Conservation (phyloP, 805 yeast species). For the Candida rishiriensis region DNA sequence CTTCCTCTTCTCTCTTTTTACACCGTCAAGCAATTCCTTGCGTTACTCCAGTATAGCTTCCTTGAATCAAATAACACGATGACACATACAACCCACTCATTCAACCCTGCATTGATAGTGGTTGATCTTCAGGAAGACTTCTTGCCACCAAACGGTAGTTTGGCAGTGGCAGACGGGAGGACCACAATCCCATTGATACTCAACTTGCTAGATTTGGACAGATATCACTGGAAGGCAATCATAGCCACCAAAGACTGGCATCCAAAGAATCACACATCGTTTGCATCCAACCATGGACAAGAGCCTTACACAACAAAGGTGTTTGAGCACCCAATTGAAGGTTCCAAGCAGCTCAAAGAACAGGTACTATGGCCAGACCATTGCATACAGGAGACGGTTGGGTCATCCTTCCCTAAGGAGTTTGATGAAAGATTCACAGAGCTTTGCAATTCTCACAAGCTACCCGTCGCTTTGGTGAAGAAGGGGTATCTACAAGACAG, state of each 20-base stretch:
- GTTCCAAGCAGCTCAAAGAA: slow-evolving; percentile 25
- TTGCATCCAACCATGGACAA: slow-evolving; percentile 62
- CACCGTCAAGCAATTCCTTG: too few relatives aligned
- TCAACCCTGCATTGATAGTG: slow-evolving; percentile 56
- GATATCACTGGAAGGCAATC: slow-evolving; percentile 55
- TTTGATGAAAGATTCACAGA: slow-evolving; percentile 34
- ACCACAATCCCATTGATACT: slow-evolving; percentile 49
- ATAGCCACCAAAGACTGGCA: slow-evolving; percentile 89
- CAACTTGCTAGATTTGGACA: slow-evolving; percentile 36
- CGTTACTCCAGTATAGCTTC: too few relatives aligned
- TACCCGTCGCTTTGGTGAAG: slow-evolving; percentile 42
- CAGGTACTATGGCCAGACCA: slow-evolving; percentile 87
- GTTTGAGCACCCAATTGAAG: slow-evolving; percentile 47
- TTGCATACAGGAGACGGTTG: slow-evolving; percentile 69
- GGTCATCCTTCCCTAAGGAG: slow-evolving; percentile 56
- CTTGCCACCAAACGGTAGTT: slow-evolving; percentile 69
- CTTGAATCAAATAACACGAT: too few relatives aligned
- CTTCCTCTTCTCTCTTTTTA: too few relatives aligned
- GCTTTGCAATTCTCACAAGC: slow-evolving; percentile 25
- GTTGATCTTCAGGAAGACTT: slow-evolving; percentile 88
- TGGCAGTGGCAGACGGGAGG: slow-evolving; percentile 69
- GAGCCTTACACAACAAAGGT: slow-evolving; percentile 47
- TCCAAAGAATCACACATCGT: slow-evolving; percentile 71
- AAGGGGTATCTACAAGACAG: slow-evolving; percentile 72
- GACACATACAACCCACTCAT: too few relatives aligned